Evolutionary conservation across 2,329 filamentous ascomycete species (phyloP), one percentile per base, ranked within the genome.

Genomic region (Cercospora sesami): DNA sequence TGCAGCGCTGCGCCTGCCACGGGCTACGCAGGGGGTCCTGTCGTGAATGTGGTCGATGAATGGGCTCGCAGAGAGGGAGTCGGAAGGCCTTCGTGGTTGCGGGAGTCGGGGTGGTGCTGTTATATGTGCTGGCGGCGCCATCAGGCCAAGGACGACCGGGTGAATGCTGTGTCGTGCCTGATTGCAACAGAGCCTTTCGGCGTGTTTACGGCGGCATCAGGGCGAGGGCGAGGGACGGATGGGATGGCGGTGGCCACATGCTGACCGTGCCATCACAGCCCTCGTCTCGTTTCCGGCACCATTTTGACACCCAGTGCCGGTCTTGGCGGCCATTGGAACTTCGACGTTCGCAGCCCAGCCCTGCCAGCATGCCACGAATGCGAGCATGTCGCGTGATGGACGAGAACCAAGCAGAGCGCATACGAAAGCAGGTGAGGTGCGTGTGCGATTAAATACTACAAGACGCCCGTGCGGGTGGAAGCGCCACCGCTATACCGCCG

Each of bases 101-200:
- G 53, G 23, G 55, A 60, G 63, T 30, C 31, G 28, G 23, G 33
- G n/a, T 23, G 55, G 30, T 33, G 53, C 28, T 28, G 36, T 65
- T 30, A 60, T 65, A 65, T 65, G 57, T 65, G 21, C 30, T 45
- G 10, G 36, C 23, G 39, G 48, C 63, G 63, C 63, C 63, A 59
- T 39, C 63, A 30, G 55, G 33, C 51, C 21, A 45, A 60, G 63
- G 42, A 65, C 36, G 55, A 26, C 63, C 63, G 63, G 60, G 21
- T 33, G 60, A 48, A 18, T 51, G 60, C 60, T 63, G 59, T 51
- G 36, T 63, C 60, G 39, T 42, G 60, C 39, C 30, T 53, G 39
- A 53, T 53, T 51, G 60, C 60, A 51, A 39, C 60, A 33, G 30
- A 30, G 28, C 26, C 26, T 53, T 26, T 63, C 60, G 60, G 60